A percentile compares a stretch with the other conserved stretches of the same genome.
phyloP scores from a whole-genome alignment of 805 yeast genomes.

The Candida nemodendra region DNA sequence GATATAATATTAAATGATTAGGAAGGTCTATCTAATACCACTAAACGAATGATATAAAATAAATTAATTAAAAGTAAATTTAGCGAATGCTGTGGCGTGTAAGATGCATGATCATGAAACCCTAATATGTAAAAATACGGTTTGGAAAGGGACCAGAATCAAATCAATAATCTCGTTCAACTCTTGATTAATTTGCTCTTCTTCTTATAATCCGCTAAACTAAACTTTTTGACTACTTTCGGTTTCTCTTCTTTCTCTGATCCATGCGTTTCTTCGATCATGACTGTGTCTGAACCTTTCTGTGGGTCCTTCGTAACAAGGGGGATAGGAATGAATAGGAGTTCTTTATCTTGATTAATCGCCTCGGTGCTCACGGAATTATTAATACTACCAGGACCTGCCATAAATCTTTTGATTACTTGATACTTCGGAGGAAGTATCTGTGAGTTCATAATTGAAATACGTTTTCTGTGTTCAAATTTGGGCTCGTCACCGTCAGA shows the following conservation, averaged over 20 bases:
- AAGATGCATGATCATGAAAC: no score
- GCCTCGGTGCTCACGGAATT: constrained; percentile 1
- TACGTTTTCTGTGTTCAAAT: constrained; percentile 9
- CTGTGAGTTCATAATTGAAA: constrained; percentile 16
- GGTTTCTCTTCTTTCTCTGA: constrained; percentile 26
- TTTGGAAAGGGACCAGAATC: no score
- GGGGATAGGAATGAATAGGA: constrained; percentile 17
- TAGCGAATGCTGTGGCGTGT: constrained; percentile 8
- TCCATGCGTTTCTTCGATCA: constrained; percentile 7
- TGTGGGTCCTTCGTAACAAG: constrained; percentile 8
- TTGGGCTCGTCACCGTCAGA: not conserved
- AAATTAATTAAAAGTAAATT: constrained; percentile 3
- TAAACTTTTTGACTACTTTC: constrained; percentile 54
- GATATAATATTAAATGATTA: no score
- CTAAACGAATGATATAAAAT: not conserved
- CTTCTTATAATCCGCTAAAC: constrained; percentile 75
- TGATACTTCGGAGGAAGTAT: constrained; percentile 23
- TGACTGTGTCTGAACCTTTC: constrained; percentile 10
- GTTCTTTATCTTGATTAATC: constrained; percentile 1
- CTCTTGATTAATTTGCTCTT: constrained; percentile 24
- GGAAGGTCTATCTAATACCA: no score
- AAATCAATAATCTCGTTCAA: no score
- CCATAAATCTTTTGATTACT: constrained; percentile 19
- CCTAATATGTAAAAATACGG: no score
- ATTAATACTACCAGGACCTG: constrained; percentile 3